phyloP scores from a whole-genome alignment of 2,329 filamentous ascomycete genomes.

The Arthrobotrys megalospora region DNA sequence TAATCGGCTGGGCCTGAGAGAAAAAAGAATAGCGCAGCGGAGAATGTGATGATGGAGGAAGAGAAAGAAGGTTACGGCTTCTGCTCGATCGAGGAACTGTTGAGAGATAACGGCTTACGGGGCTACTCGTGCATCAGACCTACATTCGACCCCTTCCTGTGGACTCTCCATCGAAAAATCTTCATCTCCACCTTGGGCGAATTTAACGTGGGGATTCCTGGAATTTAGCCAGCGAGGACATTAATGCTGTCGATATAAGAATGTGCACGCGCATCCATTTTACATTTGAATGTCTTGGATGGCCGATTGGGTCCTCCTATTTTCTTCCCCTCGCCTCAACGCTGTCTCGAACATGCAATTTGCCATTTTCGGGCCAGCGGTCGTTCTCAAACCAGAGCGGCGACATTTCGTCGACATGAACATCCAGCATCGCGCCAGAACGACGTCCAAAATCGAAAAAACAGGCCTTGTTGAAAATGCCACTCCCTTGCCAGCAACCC shows the following conservation, averaged over 20 bases:
- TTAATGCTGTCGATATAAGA: constrained; percentile 41
- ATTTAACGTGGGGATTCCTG: constrained; percentile 58
- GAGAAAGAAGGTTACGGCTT: constrained; percentile 27
- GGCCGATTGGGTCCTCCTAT: constrained; percentile 11
- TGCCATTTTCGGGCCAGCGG: constrained; percentile 33
- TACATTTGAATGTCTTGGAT: constrained; percentile 46
- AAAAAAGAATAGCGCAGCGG: constrained; percentile 43
- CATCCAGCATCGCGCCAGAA: constrained; percentile 35
- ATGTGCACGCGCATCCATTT: constrained; percentile 51
- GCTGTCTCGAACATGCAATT: constrained; percentile 43
- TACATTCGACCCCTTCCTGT: constrained; percentile 56
- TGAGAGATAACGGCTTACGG: constrained; percentile 58
- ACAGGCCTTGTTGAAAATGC: constrained; percentile 42
- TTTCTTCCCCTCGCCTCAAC: constrained; percentile 11
- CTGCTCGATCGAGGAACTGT: constrained; percentile 59
- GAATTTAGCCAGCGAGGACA: constrained; percentile 57
- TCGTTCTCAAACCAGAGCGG: constrained; percentile 28
- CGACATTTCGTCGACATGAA: constrained; percentile 36
- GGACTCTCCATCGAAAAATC: constrained; percentile 36
- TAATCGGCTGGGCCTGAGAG: constrained; percentile 50
- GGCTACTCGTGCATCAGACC: constrained; percentile 44
- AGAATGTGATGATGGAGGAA: constrained; percentile 46
- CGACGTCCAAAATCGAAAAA: constrained; percentile 23
- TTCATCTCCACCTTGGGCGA: constrained; percentile 56
- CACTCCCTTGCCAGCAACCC: constrained; percentile 38